Evolutionary conservation across 495 filamentous ascomycete genomes (phyloP).

Genomic region (Massariosphaeria phaeospora): DNA sequence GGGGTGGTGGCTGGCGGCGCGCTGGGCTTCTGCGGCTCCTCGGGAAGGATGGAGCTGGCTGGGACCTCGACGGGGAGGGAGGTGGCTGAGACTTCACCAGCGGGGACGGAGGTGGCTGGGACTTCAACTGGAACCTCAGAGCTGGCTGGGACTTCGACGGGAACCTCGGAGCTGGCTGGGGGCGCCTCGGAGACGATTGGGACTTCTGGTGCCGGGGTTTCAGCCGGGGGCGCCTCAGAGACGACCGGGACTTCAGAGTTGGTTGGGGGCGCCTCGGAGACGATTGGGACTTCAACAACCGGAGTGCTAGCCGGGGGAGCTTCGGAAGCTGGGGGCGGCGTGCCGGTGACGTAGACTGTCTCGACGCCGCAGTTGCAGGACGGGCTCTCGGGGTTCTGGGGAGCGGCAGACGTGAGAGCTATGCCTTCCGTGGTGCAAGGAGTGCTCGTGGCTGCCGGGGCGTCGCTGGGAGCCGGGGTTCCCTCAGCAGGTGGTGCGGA

Average conservation of each 20-base stretch:
- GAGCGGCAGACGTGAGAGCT: not conserved
- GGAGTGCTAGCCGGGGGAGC: not conserved
- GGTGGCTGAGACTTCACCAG: not conserved
- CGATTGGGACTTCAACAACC: not conserved
- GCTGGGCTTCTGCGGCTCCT: not conserved
- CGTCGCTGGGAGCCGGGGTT: not conserved
- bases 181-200: not conserved
- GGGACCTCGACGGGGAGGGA: not conserved
- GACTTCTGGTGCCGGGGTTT: not conserved
- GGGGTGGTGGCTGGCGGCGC: not conserved
- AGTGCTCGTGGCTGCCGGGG: not conserved
- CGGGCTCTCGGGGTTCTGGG: not conserved
- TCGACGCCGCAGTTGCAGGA: slow-evolving; percentile 14
- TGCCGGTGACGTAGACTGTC: slow-evolving; percentile 16
- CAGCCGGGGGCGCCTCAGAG: not conserved
- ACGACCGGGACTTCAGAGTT: not conserved
- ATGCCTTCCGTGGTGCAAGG: not conserved
- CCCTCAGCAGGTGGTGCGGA: not conserved
- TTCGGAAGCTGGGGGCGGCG: not conserved
- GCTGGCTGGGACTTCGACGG: not conserved
- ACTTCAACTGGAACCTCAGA: not conserved
- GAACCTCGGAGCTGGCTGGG: not conserved
- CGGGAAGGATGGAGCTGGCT: not conserved
- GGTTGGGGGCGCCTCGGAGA: not conserved
- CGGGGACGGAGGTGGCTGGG: not conserved